phyloP scores from a whole-genome alignment of 1,284 basidiomycete genomes.

The Vanrija pseudolonga region DNA sequence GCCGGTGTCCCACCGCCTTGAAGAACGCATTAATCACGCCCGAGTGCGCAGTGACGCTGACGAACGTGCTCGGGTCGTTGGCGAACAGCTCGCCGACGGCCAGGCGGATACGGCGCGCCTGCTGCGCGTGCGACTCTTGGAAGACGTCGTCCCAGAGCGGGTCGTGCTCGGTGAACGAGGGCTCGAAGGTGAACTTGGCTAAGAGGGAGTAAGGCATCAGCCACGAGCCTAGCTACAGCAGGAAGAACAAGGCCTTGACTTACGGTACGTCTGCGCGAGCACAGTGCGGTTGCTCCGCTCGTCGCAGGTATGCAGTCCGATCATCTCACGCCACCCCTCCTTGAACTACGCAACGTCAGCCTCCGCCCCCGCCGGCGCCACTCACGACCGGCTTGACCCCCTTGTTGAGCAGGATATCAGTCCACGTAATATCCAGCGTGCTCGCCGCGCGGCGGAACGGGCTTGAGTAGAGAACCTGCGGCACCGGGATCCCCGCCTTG shows the following conservation, averaged over 20 bases:
- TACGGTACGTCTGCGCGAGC: conserved; percentile 22
- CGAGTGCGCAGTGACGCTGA: conserved; percentile 44
- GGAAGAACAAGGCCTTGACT: too few species aligned
- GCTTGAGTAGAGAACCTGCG: conserved; percentile 32
- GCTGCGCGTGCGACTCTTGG: conserved; percentile 30
- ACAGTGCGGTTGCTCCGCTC: conserved; percentile 28
- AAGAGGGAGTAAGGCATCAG: not conserved
- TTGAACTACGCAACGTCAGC: conserved; percentile 18
- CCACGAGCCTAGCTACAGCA: too few species aligned
- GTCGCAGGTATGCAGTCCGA: conserved; percentile 43
- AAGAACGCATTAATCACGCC: conserved; percentile 42
- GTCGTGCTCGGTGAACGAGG: conserved; percentile 39
- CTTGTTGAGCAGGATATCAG: conserved; percentile 23
- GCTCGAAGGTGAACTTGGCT: conserved; percentile 34
- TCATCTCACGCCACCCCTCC: conserved; percentile 33
- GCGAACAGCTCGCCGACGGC: conserved; percentile 40
- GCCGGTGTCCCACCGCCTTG: conserved; percentile 25
- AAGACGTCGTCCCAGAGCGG: conserved; percentile 33
- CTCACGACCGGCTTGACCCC: conserved; percentile 8
- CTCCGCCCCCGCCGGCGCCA: not conserved
- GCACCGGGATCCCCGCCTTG: conserved; percentile 27
- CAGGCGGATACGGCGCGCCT: conserved; percentile 26
- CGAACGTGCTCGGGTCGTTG: conserved; percentile 27
- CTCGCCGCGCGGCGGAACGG: conserved; percentile 31
- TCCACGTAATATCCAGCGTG: conserved; percentile 41